phyloP scores from a whole-genome alignment of 139 green algal genomes.

The Desmodesmus armatus region DNA sequence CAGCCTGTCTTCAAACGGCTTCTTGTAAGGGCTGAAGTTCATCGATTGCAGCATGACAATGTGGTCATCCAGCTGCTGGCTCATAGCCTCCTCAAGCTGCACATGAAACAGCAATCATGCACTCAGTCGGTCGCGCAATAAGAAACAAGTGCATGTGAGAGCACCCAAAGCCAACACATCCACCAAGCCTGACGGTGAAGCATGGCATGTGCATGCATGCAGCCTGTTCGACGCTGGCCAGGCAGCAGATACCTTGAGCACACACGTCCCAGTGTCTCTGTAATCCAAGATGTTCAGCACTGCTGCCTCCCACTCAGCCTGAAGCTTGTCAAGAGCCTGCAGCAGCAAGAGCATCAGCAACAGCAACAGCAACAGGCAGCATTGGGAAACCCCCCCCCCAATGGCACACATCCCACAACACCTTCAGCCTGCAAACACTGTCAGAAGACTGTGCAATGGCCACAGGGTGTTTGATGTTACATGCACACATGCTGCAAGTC shows the following conservation, averaged over 20 bases:
- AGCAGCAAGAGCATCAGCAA: neutral
- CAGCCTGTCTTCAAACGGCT: slow-evolving; percentile 87
- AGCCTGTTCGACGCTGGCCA: neutral
- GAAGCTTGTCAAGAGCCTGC: slow-evolving; percentile 84
- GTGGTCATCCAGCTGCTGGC: slow-evolving; percentile 88
- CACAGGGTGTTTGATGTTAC: too few relatives aligned
- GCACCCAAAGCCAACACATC: too few relatives aligned
- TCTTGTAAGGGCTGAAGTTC: slow-evolving; percentile 78
- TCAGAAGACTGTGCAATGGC: neutral
- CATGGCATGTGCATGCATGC: too few relatives aligned
- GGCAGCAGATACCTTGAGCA: slow-evolving; percentile 73
- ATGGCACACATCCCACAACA: too few relatives aligned
- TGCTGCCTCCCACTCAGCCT: slow-evolving; percentile 77
- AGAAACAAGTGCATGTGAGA: too few relatives aligned
- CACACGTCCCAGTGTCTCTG: slow-evolving; percentile 79
- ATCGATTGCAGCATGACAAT: slow-evolving; percentile 85
- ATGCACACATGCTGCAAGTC: too few relatives aligned
- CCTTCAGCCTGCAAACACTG: neutral
- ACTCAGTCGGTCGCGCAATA: too few relatives aligned
- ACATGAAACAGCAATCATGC: neutral
- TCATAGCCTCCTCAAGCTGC: slow-evolving; percentile 78
- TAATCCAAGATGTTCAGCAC: slow-evolving; percentile 82
- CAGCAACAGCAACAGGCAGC: neutral
- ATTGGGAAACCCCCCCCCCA: neutral
- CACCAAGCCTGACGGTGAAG: too few relatives aligned